Evolutionary conservation across 257 asterid species (phyloP).

Genomic region (Verbascum thapsus): DNA sequence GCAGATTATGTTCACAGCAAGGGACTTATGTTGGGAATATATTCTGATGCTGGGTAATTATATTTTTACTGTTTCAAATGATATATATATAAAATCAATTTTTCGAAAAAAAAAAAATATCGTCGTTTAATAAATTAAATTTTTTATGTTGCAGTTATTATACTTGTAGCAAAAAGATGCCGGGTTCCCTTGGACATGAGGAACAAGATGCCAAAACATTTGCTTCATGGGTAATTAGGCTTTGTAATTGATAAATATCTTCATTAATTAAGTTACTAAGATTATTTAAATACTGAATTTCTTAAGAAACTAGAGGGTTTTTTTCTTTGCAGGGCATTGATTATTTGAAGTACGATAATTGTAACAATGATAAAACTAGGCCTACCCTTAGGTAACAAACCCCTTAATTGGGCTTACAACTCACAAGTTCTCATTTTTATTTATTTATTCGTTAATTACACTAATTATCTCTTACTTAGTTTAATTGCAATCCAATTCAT

Average conservation of each 20-base stretch:
- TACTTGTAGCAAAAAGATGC: constrained; percentile 82
- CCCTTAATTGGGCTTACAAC: no score
- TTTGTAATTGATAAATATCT: no score
- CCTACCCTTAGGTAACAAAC: constrained; percentile 69
- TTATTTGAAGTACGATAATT: constrained; percentile 90
- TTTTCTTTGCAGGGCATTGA: constrained; percentile 69
- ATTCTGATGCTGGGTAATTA: constrained; percentile 89
- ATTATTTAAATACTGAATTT: no score
- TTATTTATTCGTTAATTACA: no score
- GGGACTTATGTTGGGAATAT: constrained; percentile 91
- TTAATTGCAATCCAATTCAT: no score
- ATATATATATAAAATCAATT: background rate
- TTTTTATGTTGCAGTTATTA: constrained; percentile 50
- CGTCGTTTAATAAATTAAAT: no score
- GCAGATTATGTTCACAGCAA: constrained; percentile 88
- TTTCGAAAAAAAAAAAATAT: no score
- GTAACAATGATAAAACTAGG: constrained; percentile 66
- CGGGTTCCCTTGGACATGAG: constrained; percentile 93
- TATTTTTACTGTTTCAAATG: background rate
- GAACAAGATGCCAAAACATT: constrained; percentile 85
- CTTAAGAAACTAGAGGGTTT: no score
- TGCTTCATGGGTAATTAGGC: constrained; percentile 69
- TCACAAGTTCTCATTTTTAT: no score
- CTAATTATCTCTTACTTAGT: no score
- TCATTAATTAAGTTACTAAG: no score